Base-by-base conservation (phyloP, 305 asterid genomes). In the Rubia tinctorum region DNA sequence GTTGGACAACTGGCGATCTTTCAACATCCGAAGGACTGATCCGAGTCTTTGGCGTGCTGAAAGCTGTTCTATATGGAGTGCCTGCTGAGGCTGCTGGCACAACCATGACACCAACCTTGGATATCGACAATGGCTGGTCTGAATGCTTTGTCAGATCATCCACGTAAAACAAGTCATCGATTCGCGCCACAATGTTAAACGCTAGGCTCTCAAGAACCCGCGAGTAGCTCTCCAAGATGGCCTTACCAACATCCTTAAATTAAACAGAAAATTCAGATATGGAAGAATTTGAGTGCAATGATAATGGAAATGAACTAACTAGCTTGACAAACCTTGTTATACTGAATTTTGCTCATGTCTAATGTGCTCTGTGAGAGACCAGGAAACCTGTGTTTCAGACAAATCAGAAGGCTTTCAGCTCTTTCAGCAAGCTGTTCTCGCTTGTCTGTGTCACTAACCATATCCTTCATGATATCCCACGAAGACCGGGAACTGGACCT, bases 191-290 rank as follows among this genome's bases (percentile, higher is more conserved):
- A 15, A 91, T 90, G 64, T 87, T 89, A 86, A 89, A 89, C 22
- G 97, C 94, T 60, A 92, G 78, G 87, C 96, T 88, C 83, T 90
- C 95, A 37, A 92, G 85, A 61, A 86, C 96, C 66, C 98, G 81
- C 0, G 98, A 90, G 84, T 92, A 92, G 82, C 96, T 84, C 87
- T 92, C 98, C 80, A 92, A 62, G 30, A 92, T 80, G 30, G 96
- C 84, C 77, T 88, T 90, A 12, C 98, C 98, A 6, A 92, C 90
- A 81, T 92, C 98, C 98, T 92, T 6, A 53, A 53, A 73, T 13
- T 67, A 25, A 68, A 73, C 39, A 17, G 11, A 12, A 34, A 40
- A 61, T 8, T 27, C 13, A 61, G 27, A 25, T 20, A 12, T 10
- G 37, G 27, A 61, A 9, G 66, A 61, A 7, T 18, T 62, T 12